Percentiles rank a stretch among this genome's conserved stretches.
Evolutionary conservation across 495 filamentous ascomycete species (phyloP).

Genomic region (Penicillium verhagenii): DNA sequence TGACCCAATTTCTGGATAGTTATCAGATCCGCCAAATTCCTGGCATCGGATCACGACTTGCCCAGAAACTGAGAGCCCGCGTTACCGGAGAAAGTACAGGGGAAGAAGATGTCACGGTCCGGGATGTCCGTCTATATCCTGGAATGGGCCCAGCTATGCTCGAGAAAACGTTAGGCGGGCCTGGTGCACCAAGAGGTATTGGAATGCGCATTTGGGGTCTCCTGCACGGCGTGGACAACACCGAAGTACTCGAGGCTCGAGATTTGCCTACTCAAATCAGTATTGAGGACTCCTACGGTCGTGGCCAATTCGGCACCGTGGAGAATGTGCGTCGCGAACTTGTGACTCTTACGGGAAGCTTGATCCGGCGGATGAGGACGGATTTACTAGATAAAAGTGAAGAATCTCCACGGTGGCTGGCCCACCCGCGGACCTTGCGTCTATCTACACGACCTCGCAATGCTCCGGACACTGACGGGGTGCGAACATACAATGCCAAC

Average conservation of each 20-base stretch:
- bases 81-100: constrained; percentile 49
- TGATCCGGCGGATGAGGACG: constrained; percentile 73
- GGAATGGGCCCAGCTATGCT: constrained; percentile 59
- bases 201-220: constrained; percentile 71
- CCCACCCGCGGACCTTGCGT: constrained; percentile 68
- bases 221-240: constrained; percentile 65
- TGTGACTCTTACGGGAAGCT: constrained; percentile 57
- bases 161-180: constrained; percentile 64
- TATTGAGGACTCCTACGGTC: constrained; percentile 86
- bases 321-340: constrained; percentile 65
- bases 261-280: constrained; percentile 84
- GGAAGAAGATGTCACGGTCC: constrained; percentile 60
- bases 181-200: constrained; percentile 66
- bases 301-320: constrained; percentile 60
- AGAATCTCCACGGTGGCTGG: constrained; percentile 56
- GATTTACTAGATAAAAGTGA: constrained; percentile 64
- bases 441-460: constrained; percentile 71
- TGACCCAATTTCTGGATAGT: constrained; percentile 67
- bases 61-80: constrained; percentile 64
- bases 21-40: constrained; percentile 82
- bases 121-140: constrained; percentile 60
- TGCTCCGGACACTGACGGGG: constrained; percentile 51
- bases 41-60: constrained; percentile 78
- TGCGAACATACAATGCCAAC: constrained; percentile 47
- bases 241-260: constrained; percentile 67